Evolutionary conservation across 306 rosid genomes (phyloP), one percentile per base, ranked within the genome.

Genomic region (Prinsepia uniflora): DNA sequence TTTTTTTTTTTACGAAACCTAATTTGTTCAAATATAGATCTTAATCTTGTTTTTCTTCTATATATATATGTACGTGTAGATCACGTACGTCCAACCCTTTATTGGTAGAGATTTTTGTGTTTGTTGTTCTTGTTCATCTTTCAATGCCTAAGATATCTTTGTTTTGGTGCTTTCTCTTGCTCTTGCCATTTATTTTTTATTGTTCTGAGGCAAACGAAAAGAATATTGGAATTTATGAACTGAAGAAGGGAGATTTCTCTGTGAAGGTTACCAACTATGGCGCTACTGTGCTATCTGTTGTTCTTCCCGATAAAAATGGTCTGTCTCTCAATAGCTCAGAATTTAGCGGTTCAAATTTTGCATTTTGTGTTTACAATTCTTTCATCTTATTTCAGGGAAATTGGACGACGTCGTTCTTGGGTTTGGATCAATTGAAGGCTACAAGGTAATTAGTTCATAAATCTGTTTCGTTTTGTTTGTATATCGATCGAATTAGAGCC

Each of bases 221-320:
- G 20, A 60, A n/a, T n/a, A n/a, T 76, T 13, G 83, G 81, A 14
- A 18, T 79, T 8, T 82, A 72, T 62, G 74, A 76, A 62, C 58
- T 82, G 67, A 67, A 10, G 65, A 82, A 57, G 30, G 81, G 83
- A 49, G 53, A 79, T 52, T 42, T 79, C 44, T 75, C 81, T 39
- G 40, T 76, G 41, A 79, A 79, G 52, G 19, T 82, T 30, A 72
- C 81, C 0, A 79, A 82, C 65, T 82, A 72, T 48, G 86, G 86
- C 44, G 86, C 86, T 2, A 68, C 70, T 43, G 30, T 82, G 36
- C 71, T 75, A 50, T 82, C 86, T 15, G 48, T 82, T 24, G 6
- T 71, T 43, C 76, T 82, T 8, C 83, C 86, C 1, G 83, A 82
- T 36, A 79, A 75, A 24, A 44, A 75, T 19, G 86, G 86, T 82